These are phyloP conservation scores for Aspergillus unguis DNA, from an alignment of 2,329 filamentous ascomycete species.

Conservation along the genomic window DNA sequence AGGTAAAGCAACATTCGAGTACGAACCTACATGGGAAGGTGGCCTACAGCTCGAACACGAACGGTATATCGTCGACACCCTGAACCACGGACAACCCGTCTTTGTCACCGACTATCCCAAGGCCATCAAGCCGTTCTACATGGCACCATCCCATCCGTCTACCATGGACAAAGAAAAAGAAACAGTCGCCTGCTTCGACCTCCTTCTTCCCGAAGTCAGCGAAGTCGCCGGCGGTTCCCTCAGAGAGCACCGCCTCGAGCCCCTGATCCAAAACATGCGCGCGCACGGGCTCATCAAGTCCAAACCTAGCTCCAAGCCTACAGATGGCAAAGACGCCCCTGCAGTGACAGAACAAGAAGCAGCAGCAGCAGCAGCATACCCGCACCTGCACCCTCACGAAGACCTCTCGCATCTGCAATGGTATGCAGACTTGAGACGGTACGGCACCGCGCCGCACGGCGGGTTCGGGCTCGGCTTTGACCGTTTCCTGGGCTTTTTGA, in stretches of 20 bases:
- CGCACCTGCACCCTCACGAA: conserved; percentile 38
- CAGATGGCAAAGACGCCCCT: too few species aligned
- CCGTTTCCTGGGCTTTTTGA: conserved; percentile 76
- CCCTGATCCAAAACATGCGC: conserved; percentile 68
- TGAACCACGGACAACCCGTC: conserved; percentile 66
- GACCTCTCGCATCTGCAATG: conserved; percentile 62
- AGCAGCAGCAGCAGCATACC: conserved; percentile 25
- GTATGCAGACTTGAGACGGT: conserved; percentile 85
- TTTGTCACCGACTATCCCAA: conserved; percentile 95
- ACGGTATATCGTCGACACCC: conserved; percentile 69
- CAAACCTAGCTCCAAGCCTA: conserved; percentile 3
- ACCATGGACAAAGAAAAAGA: conserved; percentile 16
- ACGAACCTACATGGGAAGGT: conserved; percentile 65
- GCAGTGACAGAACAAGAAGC: conserved; percentile 8
- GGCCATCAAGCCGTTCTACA: conserved; percentile 88
- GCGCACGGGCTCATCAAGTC: conserved; percentile 57
- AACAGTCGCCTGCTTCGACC: conserved; percentile 87
- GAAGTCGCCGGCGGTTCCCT: conserved; percentile 87
- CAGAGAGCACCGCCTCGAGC: conserved; percentile 72
- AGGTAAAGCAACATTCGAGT: conserved; percentile 57
- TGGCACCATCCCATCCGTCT: conserved; percentile 54
- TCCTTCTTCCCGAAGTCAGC: conserved; percentile 79
- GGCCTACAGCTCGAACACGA: conserved; percentile 91
- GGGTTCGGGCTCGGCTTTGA: conserved; percentile 91
- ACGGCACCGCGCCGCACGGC: conserved; percentile 87